Evolutionary conservation across 2,329 filamentous ascomycete genomes (phyloP), one percentile per base, ranked within the genome.

Genomic region (Dactylella cylindrospora): DNA sequence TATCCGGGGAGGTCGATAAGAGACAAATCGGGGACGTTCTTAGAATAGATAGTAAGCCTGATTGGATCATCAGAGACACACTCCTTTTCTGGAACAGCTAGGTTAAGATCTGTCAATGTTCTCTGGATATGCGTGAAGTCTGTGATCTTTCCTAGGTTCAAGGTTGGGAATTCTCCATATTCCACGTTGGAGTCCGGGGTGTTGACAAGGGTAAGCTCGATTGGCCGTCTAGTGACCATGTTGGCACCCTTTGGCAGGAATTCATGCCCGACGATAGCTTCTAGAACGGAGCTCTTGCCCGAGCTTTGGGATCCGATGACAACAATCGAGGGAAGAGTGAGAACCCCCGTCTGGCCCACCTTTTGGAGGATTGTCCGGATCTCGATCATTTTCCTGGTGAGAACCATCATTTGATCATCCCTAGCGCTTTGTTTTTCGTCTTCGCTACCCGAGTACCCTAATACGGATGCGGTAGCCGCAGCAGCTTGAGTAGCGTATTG

Each of bases 331-430:
- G 93, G 93, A 17, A 98, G 76, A 1, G 87, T 91, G 65, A 98
- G 77, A 2, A 88, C 83, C 66, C 86, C 89, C 0, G 90, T 94
- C 76, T 98, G 91, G 26, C 90, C 94, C 39, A 98, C 87, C 20
- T 85, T 88, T 70, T 94, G 87, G 19, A 98, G 78, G 53, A 98
- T 88, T 67, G 85, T 90, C 67, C 94, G 80, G 54, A 98, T 97
- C 76, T 98, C 93, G 70, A 98, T 98, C 93, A 98, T 98, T 76
- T 97, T 97, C 76, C 93, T 91, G 1, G 94, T 98, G 70, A 98
- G 77, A 67, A 96, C 79, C 93, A 98, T 98, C 91, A 98, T 98
- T 74, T 98, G 93, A 72, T 98, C 93, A 70, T 98, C 93, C 69
- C 84, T 83, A 13, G 89, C 88, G 41, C 80, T 78, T 70, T 86